Evolutionary conservation across 2,329 filamentous ascomycete genomes (phyloP), one percentile per base, ranked within the genome.

Genomic region (Elsinoe fawcettii): DNA sequence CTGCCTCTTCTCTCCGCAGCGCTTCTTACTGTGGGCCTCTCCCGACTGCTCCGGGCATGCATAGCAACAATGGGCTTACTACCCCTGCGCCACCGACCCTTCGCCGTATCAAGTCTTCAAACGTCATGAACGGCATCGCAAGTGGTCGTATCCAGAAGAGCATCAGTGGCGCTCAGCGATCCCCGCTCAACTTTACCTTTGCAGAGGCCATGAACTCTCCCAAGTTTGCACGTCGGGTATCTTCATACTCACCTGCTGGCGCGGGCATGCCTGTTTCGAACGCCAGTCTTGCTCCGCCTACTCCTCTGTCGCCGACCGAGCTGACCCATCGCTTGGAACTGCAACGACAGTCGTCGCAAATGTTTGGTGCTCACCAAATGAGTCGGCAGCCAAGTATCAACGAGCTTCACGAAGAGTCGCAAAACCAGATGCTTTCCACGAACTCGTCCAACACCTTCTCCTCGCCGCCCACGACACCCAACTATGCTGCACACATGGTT

Each of bases 101-200:
- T 12, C 74, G 76, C 32, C 73, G 75, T 25, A 78, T 78, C 51
- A 69, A 74, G 53, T 78, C 76, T 11, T 74, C 75, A 12, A 74
- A 71, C 46, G 73, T 74, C 9, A 69, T 77, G 57, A 73, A 71
- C 57, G 70, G 67, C 51, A 63, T 71, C 57, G 67, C 65, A 5
- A 65, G 68, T 23, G 74, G 75, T 16, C 74, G 76, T 44, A 70
- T 79, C 22, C 74, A 76, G 60, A 79, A 79, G 60, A 67, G 70
- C 1, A 68, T 65, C 32, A 71, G 74, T 47, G 73, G 75, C 20
- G 71, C 75, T 20, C 76, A 78, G 62, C 72, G 75, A 11, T 79
- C 76, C 18, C 76, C 76, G 20, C 68, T 77, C 65, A 67, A 69
- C 32, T 68, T 70, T 55, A 74, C 70, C 32, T 78, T 78, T 60